Evolutionary conservation across 106 monocot species (phyloP).

Genomic region (Acorus gramineus): DNA sequence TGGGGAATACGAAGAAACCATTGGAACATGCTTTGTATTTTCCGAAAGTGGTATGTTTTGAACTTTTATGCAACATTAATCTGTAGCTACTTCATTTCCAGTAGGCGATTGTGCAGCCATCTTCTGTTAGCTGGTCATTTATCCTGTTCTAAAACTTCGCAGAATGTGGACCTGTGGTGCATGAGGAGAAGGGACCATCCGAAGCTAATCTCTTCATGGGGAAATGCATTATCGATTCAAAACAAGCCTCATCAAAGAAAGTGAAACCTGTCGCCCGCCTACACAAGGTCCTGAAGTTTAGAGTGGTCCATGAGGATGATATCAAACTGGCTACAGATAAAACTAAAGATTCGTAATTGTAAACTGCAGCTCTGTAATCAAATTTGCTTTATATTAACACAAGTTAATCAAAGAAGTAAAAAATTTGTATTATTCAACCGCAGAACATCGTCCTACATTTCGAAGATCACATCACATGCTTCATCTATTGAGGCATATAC

Average conservation of each 20-base stretch:
- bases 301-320: constrained; percentile 12
- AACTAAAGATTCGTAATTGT: too few relatives aligned
- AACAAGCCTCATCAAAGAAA: constrained; percentile 9
- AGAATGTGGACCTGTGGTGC: constrained; percentile 3
- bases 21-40: constrained; percentile 19
- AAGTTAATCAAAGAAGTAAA: too few relatives aligned
- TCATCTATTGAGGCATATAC: too few relatives aligned
- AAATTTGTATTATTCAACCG: too few relatives aligned
- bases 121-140: background rate
- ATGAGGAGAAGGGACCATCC: constrained; percentile 16
- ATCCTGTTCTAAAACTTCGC: background rate
- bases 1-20: constrained; percentile 22
- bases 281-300: constrained; percentile 25
- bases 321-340: background rate
- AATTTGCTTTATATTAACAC: too few relatives aligned
- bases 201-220: constrained; percentile 15
- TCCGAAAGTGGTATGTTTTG: constrained; percentile 16
- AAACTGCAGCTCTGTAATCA: too few relatives aligned
- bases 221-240: constrained; percentile 12
- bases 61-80: background rate
- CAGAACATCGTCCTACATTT: too few relatives aligned
- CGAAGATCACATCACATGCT: too few relatives aligned
- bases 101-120: background rate
- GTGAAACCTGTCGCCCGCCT: constrained; percentile 15
- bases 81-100: background rate